phyloP scores from a whole-genome alignment of 2,329 filamentous ascomycete species.

The Fusarium poae region DNA sequence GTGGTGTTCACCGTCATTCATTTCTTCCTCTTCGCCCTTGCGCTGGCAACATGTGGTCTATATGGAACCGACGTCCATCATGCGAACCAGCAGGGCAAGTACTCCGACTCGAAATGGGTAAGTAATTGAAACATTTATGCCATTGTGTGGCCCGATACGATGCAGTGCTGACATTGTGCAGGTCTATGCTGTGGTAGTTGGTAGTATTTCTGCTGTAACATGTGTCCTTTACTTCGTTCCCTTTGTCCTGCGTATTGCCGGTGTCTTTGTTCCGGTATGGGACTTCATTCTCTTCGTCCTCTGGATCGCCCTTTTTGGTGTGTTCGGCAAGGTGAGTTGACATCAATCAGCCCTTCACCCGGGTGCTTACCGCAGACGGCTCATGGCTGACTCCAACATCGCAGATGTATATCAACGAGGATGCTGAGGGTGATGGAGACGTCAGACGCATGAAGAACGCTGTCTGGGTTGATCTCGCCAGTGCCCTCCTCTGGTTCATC shows the following conservation, averaged over 20 bases:
- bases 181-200: conserved; percentile 80
- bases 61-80: conserved; percentile 77
- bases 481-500: conserved; percentile 81
- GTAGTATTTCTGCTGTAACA: conserved; percentile 73
- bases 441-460: conserved; percentile 86
- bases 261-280: conserved; percentile 71
- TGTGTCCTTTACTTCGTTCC: conserved; percentile 75
- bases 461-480: conserved; percentile 84
- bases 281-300: conserved; percentile 80
- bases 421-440: conserved; percentile 72
- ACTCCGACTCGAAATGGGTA: conserved; percentile 78
- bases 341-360: not conserved
- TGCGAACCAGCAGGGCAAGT: conserved; percentile 63
- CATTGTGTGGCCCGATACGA: not conserved
- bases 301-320: conserved; percentile 84
- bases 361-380: conserved; percentile 7
- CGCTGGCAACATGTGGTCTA: conserved; percentile 80
- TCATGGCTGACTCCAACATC: conserved; percentile 29
- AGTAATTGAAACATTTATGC: conserved; percentile 40
- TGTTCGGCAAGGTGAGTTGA: conserved; percentile 75
- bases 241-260: conserved; percentile 66
- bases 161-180: conserved; percentile 49
- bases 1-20: conserved; percentile 73
- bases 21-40: conserved; percentile 81
- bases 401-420: conserved; percentile 77